A percentile compares a stretch with the other conserved stretches of the same genome.
Evolutionary conservation across 2,329 filamentous ascomycete species (phyloP).

Genomic region (Cytospora piceicola): DNA sequence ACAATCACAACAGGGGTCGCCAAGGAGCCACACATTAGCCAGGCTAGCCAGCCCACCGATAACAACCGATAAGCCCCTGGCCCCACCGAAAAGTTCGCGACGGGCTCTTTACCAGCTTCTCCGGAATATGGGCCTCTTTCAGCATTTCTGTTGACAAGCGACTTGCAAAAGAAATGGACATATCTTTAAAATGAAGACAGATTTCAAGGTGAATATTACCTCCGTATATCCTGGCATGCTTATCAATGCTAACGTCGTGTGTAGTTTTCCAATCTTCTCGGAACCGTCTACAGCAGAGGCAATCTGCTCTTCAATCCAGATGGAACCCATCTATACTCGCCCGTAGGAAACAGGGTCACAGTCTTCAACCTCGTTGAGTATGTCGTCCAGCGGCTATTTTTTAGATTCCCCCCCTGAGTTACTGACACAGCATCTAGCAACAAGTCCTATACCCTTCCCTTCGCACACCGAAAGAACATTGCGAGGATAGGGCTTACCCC

Average conservation of each 20-base stretch:
- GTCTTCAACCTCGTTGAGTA: constrained; percentile 97
- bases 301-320: constrained; percentile 96
- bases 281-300: constrained; percentile 97
- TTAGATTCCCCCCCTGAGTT: neutral
- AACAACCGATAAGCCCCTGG: constrained; percentile 10
- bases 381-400: constrained; percentile 33
- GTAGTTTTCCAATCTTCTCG: constrained; percentile 96
- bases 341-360: constrained; percentile 93
- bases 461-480: constrained; percentile 94
- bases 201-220: constrained; percentile 77
- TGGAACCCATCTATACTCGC: constrained; percentile 92
- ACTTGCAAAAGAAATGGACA: constrained; percentile 38
- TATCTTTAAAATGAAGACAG: constrained; percentile 85
- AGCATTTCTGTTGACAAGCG: constrained; percentile 2
- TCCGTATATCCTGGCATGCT: neutral
- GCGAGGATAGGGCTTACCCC: constrained; percentile 85
- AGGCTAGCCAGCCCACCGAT: neutral
- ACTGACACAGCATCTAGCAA: constrained; percentile 57
- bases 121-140: constrained; percentile 32
- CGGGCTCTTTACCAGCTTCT: constrained; percentile 32
- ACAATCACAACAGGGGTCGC: constrained; percentile 4
- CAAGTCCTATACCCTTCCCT: constrained; percentile 84
- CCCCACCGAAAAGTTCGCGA: constrained; percentile 24
- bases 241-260: neutral
- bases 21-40: neutral